Evolutionary conservation across 1,284 basidiomycete species (phyloP), one percentile per base, ranked within the genome.

Genomic region (Irpex sp.): DNA sequence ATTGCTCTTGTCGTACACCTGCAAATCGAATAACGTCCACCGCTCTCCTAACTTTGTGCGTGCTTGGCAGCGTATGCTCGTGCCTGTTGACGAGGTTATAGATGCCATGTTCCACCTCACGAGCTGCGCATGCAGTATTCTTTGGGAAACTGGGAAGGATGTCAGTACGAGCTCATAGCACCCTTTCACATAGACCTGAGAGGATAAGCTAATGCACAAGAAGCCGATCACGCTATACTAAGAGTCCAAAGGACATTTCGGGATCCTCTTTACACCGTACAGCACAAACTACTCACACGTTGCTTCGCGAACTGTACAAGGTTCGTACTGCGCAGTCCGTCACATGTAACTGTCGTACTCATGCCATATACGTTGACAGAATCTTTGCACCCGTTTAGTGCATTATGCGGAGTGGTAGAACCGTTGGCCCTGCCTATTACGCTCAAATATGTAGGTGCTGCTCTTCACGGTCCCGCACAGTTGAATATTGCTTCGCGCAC

Each of bases 1-100:
- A 59, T 60, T 65, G 58, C 58, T 43, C 11, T 61, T 57, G 43
- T 46, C 43, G 7, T 46, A 37, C 36, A 53, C 46, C 26, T 55
- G 37, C 61, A 62, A 59, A 50, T 59, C 57, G 58, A 62, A 35
- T 31, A 46, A 26, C 43, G 21, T 33, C 56, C 61, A n/a, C 61
- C 61, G 39, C 61, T 62, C 51, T 57, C 60, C 36, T 43, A 19
- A 37, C 33, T 39, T 6, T 2, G 17, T 49, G 33, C 43, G 39
- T 53, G 47, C 47, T 35, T 13, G 50, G 17, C n/a, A 50, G 19
- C 17, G 46, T 9, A 6, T 55, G 21, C 53, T 36, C 53, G 31
- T 9, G 9, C 33, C 53, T 21, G 11, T 13, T n/a, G 49, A 13
- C 15, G 33, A 31, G 26, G 13, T 31, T 31, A 8, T 2, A 26